These are phyloP conservation scores for Hypoxylon subgilvum DNA, from an alignment of 495 filamentous ascomycete species.

Conservation along the genomic window DNA sequence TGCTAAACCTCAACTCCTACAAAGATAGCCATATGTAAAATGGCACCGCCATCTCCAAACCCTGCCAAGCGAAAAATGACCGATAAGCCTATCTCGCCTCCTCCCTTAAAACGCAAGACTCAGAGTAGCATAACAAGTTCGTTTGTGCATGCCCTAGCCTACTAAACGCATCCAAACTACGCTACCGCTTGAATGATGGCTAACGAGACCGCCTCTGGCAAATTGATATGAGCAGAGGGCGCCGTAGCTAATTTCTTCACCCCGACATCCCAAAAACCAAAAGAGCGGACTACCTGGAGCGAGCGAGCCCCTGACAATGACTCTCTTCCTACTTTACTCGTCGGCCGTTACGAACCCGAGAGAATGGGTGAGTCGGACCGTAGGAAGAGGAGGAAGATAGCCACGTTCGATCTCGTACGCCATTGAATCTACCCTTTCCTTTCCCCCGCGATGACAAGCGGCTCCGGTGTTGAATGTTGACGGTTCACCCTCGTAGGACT, in stretches of 20 bases:
- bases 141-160: slow-evolving; percentile 33
- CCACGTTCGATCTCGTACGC: slow-evolving; percentile 89
- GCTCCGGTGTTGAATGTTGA: neutral
- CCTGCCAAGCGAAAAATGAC: slow-evolving; percentile 33
- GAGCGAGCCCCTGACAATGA: slow-evolving; percentile 58
- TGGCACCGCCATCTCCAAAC: slow-evolving; percentile 14
- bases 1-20: too few relatives aligned
- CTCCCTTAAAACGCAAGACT: slow-evolving; percentile 65
- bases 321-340: slow-evolving; percentile 64
- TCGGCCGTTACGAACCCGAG: slow-evolving; percentile 70
- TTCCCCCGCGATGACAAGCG: slow-evolving; percentile 6
- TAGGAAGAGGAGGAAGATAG: slow-evolving; percentile 66
- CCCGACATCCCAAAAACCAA: slow-evolving; percentile 82
- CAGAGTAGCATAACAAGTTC: slow-evolving; percentile 77
- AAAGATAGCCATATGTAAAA: neutral
- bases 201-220: too few relatives aligned
- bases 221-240: slow-evolving; percentile 62
- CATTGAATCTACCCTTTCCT: slow-evolving; percentile 10
- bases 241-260: slow-evolving; percentile 87
- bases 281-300: slow-evolving; percentile 77
- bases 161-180: neutral
- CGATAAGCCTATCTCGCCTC: slow-evolving; percentile 59
- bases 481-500: slow-evolving; percentile 64
- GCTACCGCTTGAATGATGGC: neutral
- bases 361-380: slow-evolving; percentile 29